These are phyloP conservation scores for Chalara sp. DNA, from an alignment of 2,329 filamentous ascomycete genomes.

Conservation along the genomic window DNA sequence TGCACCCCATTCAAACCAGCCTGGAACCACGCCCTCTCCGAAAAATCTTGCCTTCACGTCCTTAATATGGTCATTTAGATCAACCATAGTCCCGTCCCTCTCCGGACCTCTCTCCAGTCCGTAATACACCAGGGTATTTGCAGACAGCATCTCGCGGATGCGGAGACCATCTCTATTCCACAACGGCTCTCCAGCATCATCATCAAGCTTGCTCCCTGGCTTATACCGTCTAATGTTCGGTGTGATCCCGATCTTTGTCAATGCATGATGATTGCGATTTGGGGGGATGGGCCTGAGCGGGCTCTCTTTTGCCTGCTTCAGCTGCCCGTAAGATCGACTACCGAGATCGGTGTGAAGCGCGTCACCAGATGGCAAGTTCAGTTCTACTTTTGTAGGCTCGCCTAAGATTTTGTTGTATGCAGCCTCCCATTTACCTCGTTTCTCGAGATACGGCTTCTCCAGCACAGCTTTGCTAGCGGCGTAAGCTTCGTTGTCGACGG, in stretches of 20 bases:
- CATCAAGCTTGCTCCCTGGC: slow-evolving; percentile 11
- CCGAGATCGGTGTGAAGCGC: too few relatives aligned
- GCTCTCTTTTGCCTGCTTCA: neutral
- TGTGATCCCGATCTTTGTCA: slow-evolving; percentile 16
- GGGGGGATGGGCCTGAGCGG: neutral
- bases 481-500: slow-evolving; percentile 7
- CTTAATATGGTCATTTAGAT: slow-evolving; percentile 3
- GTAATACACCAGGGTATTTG: slow-evolving; percentile 14
- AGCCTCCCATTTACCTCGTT: too few relatives aligned
- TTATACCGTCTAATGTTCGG: slow-evolving; percentile 16
- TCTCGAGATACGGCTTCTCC: neutral
- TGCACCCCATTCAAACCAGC: neutral
- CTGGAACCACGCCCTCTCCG: slow-evolving; percentile 2
- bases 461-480: slow-evolving; percentile 8
- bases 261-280: slow-evolving; percentile 3
- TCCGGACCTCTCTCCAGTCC: slow-evolving; percentile 1
- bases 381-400: too few relatives aligned
- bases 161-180: slow-evolving; percentile 12
- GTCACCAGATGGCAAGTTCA: too few relatives aligned
- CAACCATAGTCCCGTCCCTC: neutral
- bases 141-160: slow-evolving; percentile 11
- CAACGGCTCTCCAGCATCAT: slow-evolving; percentile 5
- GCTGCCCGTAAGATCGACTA: neutral
- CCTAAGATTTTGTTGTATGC: too few relatives aligned
- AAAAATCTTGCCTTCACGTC: neutral